A percentile compares a stretch with the other conserved stretches of the same genome.
phyloP scores from a whole-genome alignment of 129 eudicot species.

The Deinandra increscens region DNA sequence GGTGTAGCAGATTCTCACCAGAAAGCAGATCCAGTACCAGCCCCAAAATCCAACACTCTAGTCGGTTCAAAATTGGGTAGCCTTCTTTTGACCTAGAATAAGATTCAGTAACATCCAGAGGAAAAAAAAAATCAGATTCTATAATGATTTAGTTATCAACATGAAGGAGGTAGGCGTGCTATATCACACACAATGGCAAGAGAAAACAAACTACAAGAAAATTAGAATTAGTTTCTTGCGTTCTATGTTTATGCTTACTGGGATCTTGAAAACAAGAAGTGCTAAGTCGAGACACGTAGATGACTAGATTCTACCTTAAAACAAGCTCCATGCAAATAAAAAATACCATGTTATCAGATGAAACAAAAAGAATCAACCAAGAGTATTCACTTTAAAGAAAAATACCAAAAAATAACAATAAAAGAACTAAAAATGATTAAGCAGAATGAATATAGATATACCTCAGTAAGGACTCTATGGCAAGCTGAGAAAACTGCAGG shows the following conservation, averaged over 20 bases:
- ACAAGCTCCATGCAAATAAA: conserved; percentile 3
- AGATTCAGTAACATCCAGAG: neutral
- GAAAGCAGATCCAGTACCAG: conserved; percentile 95
- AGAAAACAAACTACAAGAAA: neutral
- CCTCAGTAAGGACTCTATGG: conserved; percentile 82
- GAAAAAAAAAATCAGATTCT: neutral
- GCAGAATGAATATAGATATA: conserved; percentile 14
- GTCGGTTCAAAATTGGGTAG: conserved; percentile 73
- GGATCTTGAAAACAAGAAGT: conserved; percentile 5
- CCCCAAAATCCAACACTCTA: conserved; percentile 93
- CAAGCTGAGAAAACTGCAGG: conserved; percentile 93
- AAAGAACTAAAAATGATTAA: neutral
- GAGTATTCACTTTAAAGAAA: neutral
- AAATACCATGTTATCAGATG: neutral
- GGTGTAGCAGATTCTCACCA: conserved; percentile 56
- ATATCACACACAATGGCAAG: neutral
- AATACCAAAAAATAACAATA: neutral
- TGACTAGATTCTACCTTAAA: conserved; percentile 1
- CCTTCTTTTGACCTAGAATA: conserved; percentile 72
- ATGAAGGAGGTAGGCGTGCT: neutral
- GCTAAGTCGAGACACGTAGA: neutral
- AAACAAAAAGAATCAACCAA: conserved; percentile 11
- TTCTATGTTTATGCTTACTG: conserved; percentile 5
- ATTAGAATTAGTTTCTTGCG: too few relatives aligned
- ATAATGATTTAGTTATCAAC: neutral